These are phyloP conservation scores for Spergularia marina DNA, from an alignment of 148 eudicot genomes.

Conservation along the genomic window DNA sequence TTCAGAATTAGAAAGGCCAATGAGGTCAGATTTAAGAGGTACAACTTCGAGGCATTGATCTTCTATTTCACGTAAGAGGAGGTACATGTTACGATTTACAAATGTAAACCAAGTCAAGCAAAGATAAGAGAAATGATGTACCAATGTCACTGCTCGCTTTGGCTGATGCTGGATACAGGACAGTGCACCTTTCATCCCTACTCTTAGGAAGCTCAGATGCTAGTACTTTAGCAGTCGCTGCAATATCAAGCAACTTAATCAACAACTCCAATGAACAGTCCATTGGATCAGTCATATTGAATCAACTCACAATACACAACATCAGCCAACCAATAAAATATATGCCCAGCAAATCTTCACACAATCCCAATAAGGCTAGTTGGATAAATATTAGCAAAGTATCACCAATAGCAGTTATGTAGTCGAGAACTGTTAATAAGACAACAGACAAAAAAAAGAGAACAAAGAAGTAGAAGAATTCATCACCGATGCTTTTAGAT, in stretches of 20 bases:
- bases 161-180: constrained; percentile 91
- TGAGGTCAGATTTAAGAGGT: not conserved
- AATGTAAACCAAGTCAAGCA: not conserved
- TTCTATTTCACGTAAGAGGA: not conserved
- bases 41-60: not conserved
- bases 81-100: not conserved
- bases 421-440: not conserved
- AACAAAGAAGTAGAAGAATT: too few relatives aligned
- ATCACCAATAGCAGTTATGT: not conserved
- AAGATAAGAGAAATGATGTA: constrained; percentile 11
- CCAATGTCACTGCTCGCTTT: constrained; percentile 89
- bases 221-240: constrained; percentile 84
- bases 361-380: too few relatives aligned
- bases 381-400: not conserved
- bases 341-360: not conserved
- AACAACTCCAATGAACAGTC: not conserved
- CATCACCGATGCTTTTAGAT: too few relatives aligned
- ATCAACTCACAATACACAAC: not conserved
- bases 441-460: not conserved
- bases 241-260: constrained; percentile 16
- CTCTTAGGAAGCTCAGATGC: constrained; percentile 80
- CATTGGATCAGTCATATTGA: not conserved
- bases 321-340: not conserved
- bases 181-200: constrained; percentile 45
- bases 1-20: not conserved